A percentile compares a stretch with the other conserved stretches of the same genome.
Conservation (phyloP, 2,329 filamentous ascomycete genomes). For the Colletotrichum chlorophyti region DNA sequence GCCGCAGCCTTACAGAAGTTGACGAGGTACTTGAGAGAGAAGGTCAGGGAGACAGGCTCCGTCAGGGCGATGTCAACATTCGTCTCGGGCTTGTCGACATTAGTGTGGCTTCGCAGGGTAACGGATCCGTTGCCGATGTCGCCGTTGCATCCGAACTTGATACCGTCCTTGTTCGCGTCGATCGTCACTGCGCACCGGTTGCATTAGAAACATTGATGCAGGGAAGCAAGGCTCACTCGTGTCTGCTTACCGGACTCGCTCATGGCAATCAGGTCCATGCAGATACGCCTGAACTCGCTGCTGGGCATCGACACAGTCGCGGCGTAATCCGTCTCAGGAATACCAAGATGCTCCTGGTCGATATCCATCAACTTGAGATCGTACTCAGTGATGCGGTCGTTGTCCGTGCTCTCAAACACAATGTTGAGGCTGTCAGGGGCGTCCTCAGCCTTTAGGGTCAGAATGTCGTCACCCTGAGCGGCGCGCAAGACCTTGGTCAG, state of each 20-base stretch:
- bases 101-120: constrained; percentile 85
- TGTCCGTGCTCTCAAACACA: constrained; percentile 88
- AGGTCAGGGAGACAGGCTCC: constrained; percentile 92
- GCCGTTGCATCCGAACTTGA: constrained; percentile 92
- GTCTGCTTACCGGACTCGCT: constrained; percentile 85
- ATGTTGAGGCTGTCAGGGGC: constrained; percentile 95
- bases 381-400: constrained; percentile 95
- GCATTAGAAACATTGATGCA: background rate
- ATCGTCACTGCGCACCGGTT: constrained; percentile 75
- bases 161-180: constrained; percentile 94
- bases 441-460: constrained; percentile 98
- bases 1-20: constrained; percentile 99
- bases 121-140: constrained; percentile 97
- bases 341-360: constrained; percentile 98
- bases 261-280: constrained; percentile 87
- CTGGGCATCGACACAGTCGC: constrained; percentile 90
- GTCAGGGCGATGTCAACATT: constrained; percentile 89
- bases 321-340: constrained; percentile 98
- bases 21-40: constrained; percentile 98
- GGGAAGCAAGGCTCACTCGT: background rate
- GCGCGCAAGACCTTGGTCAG: constrained; percentile 97
- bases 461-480: constrained; percentile 90
- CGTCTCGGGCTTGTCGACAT: constrained; percentile 85
- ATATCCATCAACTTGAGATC: constrained; percentile 99
- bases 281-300: constrained; percentile 92